Evolutionary conservation across 148 eudicot species (phyloP).

Genomic region (Rhododendron henanense): DNA sequence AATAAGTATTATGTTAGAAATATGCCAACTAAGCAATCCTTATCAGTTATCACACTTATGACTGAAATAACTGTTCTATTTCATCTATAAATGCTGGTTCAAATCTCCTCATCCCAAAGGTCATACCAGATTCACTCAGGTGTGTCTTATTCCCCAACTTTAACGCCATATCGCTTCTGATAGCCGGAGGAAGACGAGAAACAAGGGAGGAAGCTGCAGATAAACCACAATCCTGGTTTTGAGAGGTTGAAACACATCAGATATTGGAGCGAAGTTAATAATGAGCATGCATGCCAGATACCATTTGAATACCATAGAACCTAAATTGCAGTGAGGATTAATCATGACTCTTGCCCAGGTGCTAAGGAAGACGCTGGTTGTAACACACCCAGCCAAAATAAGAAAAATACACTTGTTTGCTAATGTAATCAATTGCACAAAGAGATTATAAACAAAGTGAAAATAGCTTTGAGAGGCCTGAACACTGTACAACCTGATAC

Average conservation of each 20-base stretch:
- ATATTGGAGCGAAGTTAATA: background rate
- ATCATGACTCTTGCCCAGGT: background rate
- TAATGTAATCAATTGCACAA: background rate
- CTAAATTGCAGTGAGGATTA: background rate
- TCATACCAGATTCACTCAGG: slow-evolving; percentile 42
- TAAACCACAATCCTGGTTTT: slow-evolving; percentile 64
- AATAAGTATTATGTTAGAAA: background rate
- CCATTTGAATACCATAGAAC: background rate
- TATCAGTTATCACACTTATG: background rate
- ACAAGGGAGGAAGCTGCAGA: slow-evolving; percentile 59
- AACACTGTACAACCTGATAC: background rate
- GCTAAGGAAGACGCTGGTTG: background rate
- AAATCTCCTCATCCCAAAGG: background rate
- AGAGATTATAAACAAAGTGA: background rate
- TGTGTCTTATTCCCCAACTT: slow-evolving; percentile 39
- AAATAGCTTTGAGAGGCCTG: background rate
- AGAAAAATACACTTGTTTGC: background rate
- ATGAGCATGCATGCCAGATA: background rate
- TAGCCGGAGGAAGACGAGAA: slow-evolving; percentile 56
- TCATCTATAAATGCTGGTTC: background rate
- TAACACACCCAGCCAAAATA: background rate
- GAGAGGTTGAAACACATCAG: slow-evolving; percentile 20
- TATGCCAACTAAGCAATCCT: background rate
- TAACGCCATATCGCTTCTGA: slow-evolving; percentile 54
- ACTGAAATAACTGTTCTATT: background rate